Evolutionary conservation across 305 asterid genomes (phyloP).

Genomic region (Rubia balearica): DNA sequence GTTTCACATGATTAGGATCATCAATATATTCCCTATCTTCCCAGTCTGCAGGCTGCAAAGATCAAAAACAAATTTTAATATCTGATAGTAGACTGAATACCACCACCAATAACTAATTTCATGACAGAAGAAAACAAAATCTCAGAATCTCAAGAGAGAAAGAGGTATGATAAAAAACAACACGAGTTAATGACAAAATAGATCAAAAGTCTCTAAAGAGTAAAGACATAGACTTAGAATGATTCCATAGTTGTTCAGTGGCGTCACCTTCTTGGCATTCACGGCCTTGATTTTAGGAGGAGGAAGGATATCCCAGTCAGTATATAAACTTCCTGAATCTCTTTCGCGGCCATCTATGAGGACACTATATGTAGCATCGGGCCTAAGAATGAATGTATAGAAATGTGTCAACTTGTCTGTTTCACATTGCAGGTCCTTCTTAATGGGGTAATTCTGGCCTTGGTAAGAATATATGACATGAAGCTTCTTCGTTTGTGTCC

Average conservation of each 20-base stretch:
- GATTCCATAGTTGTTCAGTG: constrained; percentile 4
- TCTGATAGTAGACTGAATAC: neutral
- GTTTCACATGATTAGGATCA: constrained; percentile 70
- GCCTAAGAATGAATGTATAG: constrained; percentile 86
- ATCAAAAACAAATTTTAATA: constrained; percentile 9
- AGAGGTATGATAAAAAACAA: no score
- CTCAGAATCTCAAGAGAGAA: neutral
- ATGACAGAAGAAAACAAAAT: neutral
- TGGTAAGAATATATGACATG: constrained; percentile 85
- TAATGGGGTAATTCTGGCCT: constrained; percentile 93
- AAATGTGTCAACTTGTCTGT: constrained; percentile 94
- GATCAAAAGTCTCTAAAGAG: constrained; percentile 1
- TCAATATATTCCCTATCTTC: constrained; percentile 89
- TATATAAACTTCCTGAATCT: constrained; percentile 95
- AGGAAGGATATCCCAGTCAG: constrained; percentile 97
- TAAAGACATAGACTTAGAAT: neutral
- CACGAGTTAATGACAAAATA: neutral
- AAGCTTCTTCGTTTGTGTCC: constrained; percentile 90
- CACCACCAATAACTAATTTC: neutral
- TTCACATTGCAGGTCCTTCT: constrained; percentile 91
- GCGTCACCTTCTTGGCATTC: constrained; percentile 73
- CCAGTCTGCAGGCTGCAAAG: constrained; percentile 93
- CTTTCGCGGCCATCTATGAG: constrained; percentile 88
- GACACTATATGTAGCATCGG: constrained; percentile 79
- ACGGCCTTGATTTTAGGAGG: constrained; percentile 81